Evolutionary conservation across 768 basidiomycete species (phyloP), one percentile per base, ranked within the genome.

Genomic region (Imleria badia): DNA sequence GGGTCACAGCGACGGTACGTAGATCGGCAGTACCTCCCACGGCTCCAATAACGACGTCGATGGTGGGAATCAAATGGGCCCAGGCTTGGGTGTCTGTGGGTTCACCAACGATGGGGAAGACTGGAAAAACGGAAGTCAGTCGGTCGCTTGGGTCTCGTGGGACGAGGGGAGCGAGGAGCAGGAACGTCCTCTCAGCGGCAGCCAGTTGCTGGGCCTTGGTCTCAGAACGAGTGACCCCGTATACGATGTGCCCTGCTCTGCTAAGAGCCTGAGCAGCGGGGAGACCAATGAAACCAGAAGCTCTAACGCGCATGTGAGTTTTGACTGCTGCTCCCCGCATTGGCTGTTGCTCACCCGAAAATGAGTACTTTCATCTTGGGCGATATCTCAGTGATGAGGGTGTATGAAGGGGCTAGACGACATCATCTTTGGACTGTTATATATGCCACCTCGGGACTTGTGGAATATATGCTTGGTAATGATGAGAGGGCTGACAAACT

Each of bases 191-290:
- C 53, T 74, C 73, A 11, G 69, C 54, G 8, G 59, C 56, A 19
- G 63, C 61, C 5, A 75, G 53, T n/a, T 51, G 52, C 14, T 59
- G 58, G 1, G 60, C 65, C 29, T 66, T 67, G 7, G 40, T 44
- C 14, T 48, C 23, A 1, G 69, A 70, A 45, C 73, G 66, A 7
- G 72, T 73, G 17, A 60, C 50, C 1, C 73, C 72, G 34, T 72
- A 72, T 9, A 73, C 72, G 31, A 60, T 68, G 43, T 75, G 72
- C 0, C 73, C 73, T 6, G 62, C 68, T 44, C 72, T 60, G 15
- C 68, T 64, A 30, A 72, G 66, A 6, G 73, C 73, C 45, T 69
- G 65, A 20, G 71, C 59, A 14, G 66, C 56, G 20, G 72, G 68
- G 7, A 61, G 35, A 10, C 70, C 71, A 29, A 72, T 62, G 53